Evolutionary conservation across 2,329 filamentous ascomycete species (phyloP), one percentile per base, ranked within the genome.

Genomic region (Thelonectria rubi): DNA sequence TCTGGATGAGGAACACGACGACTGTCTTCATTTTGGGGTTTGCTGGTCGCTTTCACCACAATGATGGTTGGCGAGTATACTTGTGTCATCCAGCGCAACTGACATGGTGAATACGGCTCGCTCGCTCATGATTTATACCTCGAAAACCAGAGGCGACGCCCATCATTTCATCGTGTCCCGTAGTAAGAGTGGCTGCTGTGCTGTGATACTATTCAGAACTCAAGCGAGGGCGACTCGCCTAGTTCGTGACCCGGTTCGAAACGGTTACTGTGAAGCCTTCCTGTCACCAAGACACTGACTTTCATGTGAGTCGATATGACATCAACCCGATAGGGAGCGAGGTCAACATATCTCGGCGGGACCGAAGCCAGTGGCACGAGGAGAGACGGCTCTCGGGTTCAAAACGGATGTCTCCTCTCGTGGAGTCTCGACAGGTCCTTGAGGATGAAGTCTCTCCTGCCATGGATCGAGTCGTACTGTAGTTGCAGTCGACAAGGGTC

Each of bases 401-500:
- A 55, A 55, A 24, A 21, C 40, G 43, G 46, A 47, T 47, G 21
- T 42, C 39, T 39, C n/a, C 32, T 18, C 51, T 47, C 52, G 39
- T 34, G 52, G 53, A 21, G 42, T n/a, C 48, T 32, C 37, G 18
- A 34, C 55, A 42, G 32, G 37, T 26, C 17, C 24, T 61, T 9
- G 21, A 43, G 39, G 7, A n/a, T 43, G 53, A 58, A 50, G 54
- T 50, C 50, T 55, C 60, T 53, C 21, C 24, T 32, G 37, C 24
- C 43, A 43, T 55, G 46, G 12, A 20, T 47, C 50, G 11, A 30
- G 45, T 53, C 26, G 26, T 30, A 30, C 26, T 43, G 58, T 45
- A 42, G 48, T 34, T 24, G 45, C 49, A 45, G 45, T 55, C 59
- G 52, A 58, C 51, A 51, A 50, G 37, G 57, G 57, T 34, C 54